Evolutionary conservation across 345 rosid genomes (phyloP).

Genomic region (Boechera divaricarpa): DNA sequence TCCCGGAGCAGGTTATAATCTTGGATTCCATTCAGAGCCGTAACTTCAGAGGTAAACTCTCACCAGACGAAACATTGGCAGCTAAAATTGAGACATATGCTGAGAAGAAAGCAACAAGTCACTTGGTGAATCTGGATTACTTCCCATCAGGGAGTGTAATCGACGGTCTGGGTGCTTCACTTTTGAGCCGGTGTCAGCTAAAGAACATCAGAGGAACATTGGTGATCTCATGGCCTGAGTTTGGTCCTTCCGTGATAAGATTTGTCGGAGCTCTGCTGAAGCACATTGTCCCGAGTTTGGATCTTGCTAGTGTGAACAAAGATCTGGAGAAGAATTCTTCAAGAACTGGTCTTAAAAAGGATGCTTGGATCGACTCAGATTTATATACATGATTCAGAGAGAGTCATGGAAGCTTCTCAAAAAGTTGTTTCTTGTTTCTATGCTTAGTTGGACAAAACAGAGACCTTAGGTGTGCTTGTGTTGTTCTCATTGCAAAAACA

Average conservation of each 20-base stretch:
- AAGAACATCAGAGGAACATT: slow-evolving; percentile 74
- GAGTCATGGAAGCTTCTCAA: not conserved
- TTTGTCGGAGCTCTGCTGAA: slow-evolving; percentile 55
- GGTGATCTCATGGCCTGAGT: slow-evolving; percentile 82
- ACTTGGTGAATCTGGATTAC: slow-evolving; percentile 60
- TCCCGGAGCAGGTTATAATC: slow-evolving; percentile 74
- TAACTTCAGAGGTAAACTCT: slow-evolving; percentile 80
- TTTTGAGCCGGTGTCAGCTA: slow-evolving; percentile 75
- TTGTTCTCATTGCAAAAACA: slow-evolving; percentile 29
- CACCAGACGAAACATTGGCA: slow-evolving; percentile 68
- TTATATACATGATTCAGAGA: slow-evolving; percentile 43
- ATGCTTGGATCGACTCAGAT: slow-evolving; percentile 41
- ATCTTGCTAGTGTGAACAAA: slow-evolving; percentile 27
- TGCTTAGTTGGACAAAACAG: slow-evolving; percentile 18
- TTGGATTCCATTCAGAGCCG: slow-evolving; percentile 78
- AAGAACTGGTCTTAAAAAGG: slow-evolving; percentile 37
- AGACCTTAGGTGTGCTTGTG: slow-evolving; percentile 20
- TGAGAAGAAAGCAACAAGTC: slow-evolving; percentile 55
- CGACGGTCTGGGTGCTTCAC: slow-evolving; percentile 86
- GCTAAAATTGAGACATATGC: slow-evolving; percentile 81
- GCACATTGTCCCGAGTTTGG: slow-evolving; percentile 56
- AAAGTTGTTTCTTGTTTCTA: slow-evolving; percentile 18
- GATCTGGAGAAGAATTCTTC: slow-evolving; percentile 36
- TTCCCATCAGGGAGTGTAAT: slow-evolving; percentile 90
- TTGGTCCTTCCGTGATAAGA: slow-evolving; percentile 58